phyloP scores from a whole-genome alignment of 495 filamentous ascomycete genomes.

The Penicillium samsonianum region DNA sequence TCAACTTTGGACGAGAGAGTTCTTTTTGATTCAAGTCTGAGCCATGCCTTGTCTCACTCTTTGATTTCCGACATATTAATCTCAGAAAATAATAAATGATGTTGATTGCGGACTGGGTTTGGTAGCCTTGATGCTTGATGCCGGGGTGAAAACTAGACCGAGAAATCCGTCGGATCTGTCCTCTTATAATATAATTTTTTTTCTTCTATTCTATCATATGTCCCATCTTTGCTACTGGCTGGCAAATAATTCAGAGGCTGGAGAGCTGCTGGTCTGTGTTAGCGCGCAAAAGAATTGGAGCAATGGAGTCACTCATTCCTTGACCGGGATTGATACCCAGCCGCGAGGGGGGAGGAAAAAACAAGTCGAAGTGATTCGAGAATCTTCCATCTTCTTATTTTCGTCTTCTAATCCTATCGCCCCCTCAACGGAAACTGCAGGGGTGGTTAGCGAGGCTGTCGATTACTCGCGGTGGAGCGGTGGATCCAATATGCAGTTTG shows the following conservation, averaged over 20 bases:
- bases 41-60: not conserved
- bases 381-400: constrained; percentile 21
- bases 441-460: constrained; percentile 12
- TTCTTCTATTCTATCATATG: constrained; percentile 8
- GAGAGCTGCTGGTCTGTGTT: constrained; percentile 40
- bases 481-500: constrained; percentile 37
- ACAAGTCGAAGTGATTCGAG: constrained; percentile 14
- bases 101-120: not conserved
- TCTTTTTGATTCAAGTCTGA: constrained; percentile 1
- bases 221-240: constrained; percentile 23
- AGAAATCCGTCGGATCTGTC: not conserved
- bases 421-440: constrained; percentile 10
- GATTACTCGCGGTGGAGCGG: constrained; percentile 26
- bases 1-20: not conserved
- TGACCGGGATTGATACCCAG: constrained; percentile 15
- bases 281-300: constrained; percentile 36
- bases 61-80: not conserved
- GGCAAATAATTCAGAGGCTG: constrained; percentile 35
- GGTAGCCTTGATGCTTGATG: not conserved
- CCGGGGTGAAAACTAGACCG: constrained; percentile 1
- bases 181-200: constrained; percentile 15
- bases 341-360: not conserved
- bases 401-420: constrained; percentile 1
- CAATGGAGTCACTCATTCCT: constrained; percentile 23
- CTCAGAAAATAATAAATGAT: not conserved